Conservation (phyloP, 2,329 filamentous ascomycete species). For the Aspergillus awamori region DNA sequence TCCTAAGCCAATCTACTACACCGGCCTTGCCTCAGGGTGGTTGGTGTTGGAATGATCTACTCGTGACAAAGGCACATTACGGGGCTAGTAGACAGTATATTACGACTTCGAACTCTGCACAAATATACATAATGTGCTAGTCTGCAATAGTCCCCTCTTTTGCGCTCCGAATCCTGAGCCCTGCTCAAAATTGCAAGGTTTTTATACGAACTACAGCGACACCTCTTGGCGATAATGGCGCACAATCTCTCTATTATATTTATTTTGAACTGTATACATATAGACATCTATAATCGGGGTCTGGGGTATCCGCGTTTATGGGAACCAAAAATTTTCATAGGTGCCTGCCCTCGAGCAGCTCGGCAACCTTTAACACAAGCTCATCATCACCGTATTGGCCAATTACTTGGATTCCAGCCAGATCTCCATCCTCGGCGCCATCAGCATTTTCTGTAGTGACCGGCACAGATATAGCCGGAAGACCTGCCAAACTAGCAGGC, state of each 20-base stretch:
- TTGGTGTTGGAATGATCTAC: not conserved
- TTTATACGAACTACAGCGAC: too few relatives aligned
- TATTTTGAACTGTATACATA: not conserved
- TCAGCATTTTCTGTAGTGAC: conserved; percentile 45
- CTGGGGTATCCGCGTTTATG: not conserved
- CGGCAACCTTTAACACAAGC: conserved; percentile 43
- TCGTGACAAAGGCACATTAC: not conserved
- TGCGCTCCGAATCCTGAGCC: not conserved
- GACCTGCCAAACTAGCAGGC: conserved; percentile 85
- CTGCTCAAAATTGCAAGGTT: not conserved
- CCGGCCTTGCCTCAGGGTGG: not conserved
- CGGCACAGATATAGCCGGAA: conserved; percentile 86
- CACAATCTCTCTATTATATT: not conserved
- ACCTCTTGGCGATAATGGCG: not conserved
- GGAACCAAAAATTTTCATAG: conserved; percentile 10
- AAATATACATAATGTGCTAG: not conserved
- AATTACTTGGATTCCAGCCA: conserved; percentile 50
- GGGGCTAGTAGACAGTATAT: not conserved
- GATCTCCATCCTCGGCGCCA: conserved; percentile 18
- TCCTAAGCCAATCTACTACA: not conserved
- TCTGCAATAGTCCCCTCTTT: not conserved
- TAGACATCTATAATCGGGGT: not conserved
- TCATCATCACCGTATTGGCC: conserved; percentile 53
- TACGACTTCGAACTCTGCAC: not conserved
- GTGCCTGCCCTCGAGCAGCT: conserved; percentile 35